phyloP scores from a whole-genome alignment of 345 rosid genomes.

The Euphorbia lathyris region DNA sequence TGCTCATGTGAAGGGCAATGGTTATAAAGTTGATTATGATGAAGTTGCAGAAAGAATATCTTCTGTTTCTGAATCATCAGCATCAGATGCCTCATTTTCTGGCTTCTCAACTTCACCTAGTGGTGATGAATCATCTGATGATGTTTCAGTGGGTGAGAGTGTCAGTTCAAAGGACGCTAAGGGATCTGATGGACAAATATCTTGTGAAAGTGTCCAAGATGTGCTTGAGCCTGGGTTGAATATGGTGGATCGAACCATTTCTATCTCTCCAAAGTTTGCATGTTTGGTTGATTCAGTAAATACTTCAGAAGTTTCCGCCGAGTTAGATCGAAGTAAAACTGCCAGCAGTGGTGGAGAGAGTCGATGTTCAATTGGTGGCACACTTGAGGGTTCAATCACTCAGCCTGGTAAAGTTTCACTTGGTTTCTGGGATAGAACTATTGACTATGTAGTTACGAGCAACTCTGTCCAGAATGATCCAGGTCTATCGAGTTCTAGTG shows the following conservation, averaged over 20 bases:
- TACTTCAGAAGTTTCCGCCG: slow-evolving; percentile 32
- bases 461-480: slow-evolving; percentile 25
- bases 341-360: slow-evolving; percentile 23
- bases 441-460: slow-evolving; percentile 32
- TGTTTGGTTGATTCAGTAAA: slow-evolving; percentile 59
- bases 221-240: slow-evolving; percentile 32
- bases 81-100: slow-evolving; percentile 62
- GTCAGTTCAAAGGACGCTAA: slow-evolving; percentile 58
- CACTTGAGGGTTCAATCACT: slow-evolving; percentile 26
- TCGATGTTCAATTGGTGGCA: slow-evolving; percentile 23
- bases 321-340: slow-evolving; percentile 32
- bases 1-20: slow-evolving; percentile 32
- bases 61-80: slow-evolving; percentile 50
- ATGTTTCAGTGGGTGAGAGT: slow-evolving; percentile 62
- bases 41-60: slow-evolving; percentile 42
- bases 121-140: slow-evolving; percentile 64
- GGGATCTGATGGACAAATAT: slow-evolving; percentile 36
- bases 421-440: slow-evolving; percentile 59
- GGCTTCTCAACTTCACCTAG: slow-evolving; percentile 62
- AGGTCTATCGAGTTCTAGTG: slow-evolving; percentile 23
- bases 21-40: slow-evolving; percentile 37
- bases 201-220: slow-evolving; percentile 38
- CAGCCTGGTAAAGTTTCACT: slow-evolving; percentile 29
- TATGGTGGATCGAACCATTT: slow-evolving; percentile 39
- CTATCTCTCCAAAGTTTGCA: slow-evolving; percentile 66